Evolutionary conservation across 2,329 filamentous ascomycete species (phyloP).

Genomic region (Aspergillus viridinutans): DNA sequence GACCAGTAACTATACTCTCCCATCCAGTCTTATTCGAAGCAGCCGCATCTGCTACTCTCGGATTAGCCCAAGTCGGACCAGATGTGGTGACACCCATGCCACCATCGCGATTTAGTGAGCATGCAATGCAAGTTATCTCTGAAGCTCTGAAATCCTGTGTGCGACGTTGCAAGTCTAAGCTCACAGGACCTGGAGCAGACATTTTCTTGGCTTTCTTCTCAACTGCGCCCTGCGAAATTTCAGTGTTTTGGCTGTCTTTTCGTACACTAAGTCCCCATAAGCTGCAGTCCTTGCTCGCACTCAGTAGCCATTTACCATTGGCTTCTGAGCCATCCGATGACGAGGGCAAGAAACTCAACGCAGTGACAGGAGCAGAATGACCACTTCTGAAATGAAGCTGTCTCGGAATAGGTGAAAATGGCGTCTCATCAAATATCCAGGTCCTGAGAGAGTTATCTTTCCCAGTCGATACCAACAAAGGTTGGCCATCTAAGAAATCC

Average conservation of each 20-base stretch:
- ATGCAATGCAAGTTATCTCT: slow-evolving; percentile 86
- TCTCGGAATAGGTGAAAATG: slow-evolving; percentile 81
- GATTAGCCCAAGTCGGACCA: slow-evolving; percentile 79
- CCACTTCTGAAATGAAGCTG: slow-evolving; percentile 82
- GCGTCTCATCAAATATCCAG: slow-evolving; percentile 93
- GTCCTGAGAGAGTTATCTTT: slow-evolving; percentile 90
- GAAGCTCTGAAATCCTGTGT: slow-evolving; percentile 69
- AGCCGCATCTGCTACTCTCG: slow-evolving; percentile 61
- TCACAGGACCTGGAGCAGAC: slow-evolving; percentile 16
- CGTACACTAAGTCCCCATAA: slow-evolving; percentile 96
- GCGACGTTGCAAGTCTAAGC: slow-evolving; percentile 9
- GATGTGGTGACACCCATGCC: slow-evolving; percentile 83
- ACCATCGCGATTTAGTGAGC: slow-evolving; percentile 88
- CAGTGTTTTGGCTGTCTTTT: slow-evolving; percentile 87
- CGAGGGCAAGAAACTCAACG: slow-evolving; percentile 77
- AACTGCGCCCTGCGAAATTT: slow-evolving; percentile 86
- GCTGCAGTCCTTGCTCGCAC: slow-evolving; percentile 82
- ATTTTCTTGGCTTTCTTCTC: slow-evolving; percentile 82
- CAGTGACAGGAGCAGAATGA: slow-evolving; percentile 80
- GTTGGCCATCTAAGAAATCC: slow-evolving; percentile 85
- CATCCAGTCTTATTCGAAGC: slow-evolving; percentile 80
- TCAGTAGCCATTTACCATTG: slow-evolving; percentile 89
- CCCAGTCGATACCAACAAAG: slow-evolving; percentile 84
- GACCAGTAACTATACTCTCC: slow-evolving; percentile 95
- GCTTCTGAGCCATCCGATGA: slow-evolving; percentile 86